phyloP scores from a whole-genome alignment of 1,139 yeast species.

The Groenewaldozyma auringiensis region DNA sequence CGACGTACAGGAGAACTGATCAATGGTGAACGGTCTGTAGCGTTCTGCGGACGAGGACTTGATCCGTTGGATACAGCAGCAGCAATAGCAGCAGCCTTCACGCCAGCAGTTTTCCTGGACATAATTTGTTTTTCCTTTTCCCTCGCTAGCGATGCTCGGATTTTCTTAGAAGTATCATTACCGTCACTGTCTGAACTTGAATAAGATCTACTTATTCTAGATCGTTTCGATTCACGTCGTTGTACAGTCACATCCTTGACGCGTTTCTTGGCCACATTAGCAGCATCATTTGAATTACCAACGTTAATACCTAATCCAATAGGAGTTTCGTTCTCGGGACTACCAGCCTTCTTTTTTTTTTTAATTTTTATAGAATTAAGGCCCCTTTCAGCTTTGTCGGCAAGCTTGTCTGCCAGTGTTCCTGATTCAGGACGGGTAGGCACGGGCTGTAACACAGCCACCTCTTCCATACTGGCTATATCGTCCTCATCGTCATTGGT shows the following conservation, averaged over 20 bases:
- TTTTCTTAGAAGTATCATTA: conserved; percentile 7
- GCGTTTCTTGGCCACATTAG: background rate
- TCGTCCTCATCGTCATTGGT: background rate
- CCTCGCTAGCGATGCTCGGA: conserved; percentile 2
- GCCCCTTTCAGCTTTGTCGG: background rate
- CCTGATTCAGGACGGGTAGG: background rate
- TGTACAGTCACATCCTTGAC: background rate
- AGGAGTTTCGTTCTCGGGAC: conserved; percentile 3
- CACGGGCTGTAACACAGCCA: background rate
- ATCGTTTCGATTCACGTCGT: conserved; percentile 11
- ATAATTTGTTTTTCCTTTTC: conserved; percentile 2
- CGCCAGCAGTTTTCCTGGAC: background rate
- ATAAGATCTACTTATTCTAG: conserved; percentile 17
- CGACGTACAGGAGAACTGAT: background rate
- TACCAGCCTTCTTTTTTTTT: background rate
- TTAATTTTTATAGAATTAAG: background rate
- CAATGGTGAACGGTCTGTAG: background rate
- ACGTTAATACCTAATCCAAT: conserved; percentile 10
- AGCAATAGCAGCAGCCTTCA: background rate
- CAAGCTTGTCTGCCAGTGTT: background rate
- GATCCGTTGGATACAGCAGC: background rate
- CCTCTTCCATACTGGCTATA: background rate
- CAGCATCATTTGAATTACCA: background rate
- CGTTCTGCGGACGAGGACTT: background rate
- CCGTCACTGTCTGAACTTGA: conserved; percentile 16